Evolutionary conservation across 345 rosid genomes (phyloP), one percentile per base, ranked within the genome.

Genomic region (Carallia pectinifolia): DNA sequence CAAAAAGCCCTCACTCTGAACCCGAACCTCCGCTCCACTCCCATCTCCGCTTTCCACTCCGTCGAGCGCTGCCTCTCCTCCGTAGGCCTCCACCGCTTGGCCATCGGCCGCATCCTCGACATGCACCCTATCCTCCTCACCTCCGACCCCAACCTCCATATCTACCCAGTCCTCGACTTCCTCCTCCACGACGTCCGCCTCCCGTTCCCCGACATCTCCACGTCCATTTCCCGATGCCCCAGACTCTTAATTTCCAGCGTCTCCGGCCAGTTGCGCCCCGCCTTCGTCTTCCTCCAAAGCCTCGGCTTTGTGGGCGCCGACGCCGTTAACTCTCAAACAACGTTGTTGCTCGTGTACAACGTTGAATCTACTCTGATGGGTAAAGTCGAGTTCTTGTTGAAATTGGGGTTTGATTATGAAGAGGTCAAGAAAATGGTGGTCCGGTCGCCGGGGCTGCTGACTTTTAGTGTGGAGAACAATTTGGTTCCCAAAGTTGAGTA

Each of bases 41-140:
- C 96, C 1, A 84, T 93, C 84, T 82, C 98, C 76, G 56, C 90
- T 61, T 81, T 93, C 77, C 73, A 71, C 63, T 71, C 94, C 76
- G 85, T 89, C 60, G 89, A 89, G 78, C 36, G 56, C 53, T 83
- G 80, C 62, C 88, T 93, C 74, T 81, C 86, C 61, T 81, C 87
- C 6, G 69, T 86, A 63, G 96, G 98, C 52, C 84, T 93, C 65
- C 77, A 85, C 9, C 84, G 89, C 62, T 61, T 84, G 10, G 80
- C 90, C 55, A 77, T 91, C 40, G 92, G 92, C 58, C 84, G 97
- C 10, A 79, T 93, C 61, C 90, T 93, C 65, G 97, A 89, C 69
- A 93, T 89, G 96, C 76, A 83, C 79, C 96, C 97, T 0, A 73
- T 70, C 44, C 81, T 91, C 75, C 83, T 93, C 58, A 93, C 90